phyloP scores from a whole-genome alignment of 345 rosid species.

The Rhodamnia rubescens region DNA sequence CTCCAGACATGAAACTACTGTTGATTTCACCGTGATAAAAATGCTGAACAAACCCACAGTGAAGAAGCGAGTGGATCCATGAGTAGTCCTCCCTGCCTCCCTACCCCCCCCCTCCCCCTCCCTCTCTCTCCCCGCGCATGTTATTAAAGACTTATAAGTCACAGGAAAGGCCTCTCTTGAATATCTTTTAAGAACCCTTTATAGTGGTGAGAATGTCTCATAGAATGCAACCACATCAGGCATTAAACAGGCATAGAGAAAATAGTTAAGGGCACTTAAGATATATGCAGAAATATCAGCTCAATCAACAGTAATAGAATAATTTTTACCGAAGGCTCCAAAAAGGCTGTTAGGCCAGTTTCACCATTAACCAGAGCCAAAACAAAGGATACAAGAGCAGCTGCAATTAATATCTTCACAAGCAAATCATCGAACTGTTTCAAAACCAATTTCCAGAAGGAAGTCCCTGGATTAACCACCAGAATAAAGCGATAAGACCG shows the following conservation, averaged over 20 bases:
- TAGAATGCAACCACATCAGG: neutral
- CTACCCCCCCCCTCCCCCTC: neutral
- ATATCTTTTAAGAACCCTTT: neutral
- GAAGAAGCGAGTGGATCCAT: too few species aligned
- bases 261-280: neutral
- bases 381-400: constrained; percentile 73
- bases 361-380: constrained; percentile 95
- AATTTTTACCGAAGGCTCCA: constrained; percentile 96
- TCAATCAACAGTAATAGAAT: constrained; percentile 7
- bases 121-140: neutral
- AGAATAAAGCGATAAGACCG: neutral
- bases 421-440: constrained; percentile 98
- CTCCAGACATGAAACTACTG: neutral
- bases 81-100: neutral
- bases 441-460: constrained; percentile 94
- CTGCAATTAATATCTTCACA: constrained; percentile 93
- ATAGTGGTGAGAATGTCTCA: neutral
- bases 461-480: constrained; percentile 55
- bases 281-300: neutral
- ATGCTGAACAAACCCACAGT: neutral
- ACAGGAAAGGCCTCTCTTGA: neutral
- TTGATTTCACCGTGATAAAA: neutral
- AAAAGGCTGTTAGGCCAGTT: constrained; percentile 88
- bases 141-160: neutral
- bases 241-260: neutral